phyloP scores from a whole-genome alignment of 352 stramenopile genomes.

The Phytophthora constricta region DNA sequence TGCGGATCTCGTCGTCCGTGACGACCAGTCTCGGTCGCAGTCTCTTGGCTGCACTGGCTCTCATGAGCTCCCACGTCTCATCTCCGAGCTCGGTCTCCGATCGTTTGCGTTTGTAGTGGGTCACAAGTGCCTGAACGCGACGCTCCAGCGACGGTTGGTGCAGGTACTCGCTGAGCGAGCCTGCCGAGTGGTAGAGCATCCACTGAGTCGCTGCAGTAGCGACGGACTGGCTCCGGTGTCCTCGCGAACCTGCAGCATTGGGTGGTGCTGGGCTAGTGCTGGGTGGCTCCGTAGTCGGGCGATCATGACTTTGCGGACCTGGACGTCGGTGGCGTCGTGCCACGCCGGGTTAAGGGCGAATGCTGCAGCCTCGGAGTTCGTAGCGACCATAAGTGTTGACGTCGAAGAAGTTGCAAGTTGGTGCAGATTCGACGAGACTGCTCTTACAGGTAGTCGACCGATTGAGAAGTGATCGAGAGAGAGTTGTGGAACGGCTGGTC shows the following conservation, averaged over 20 bases:
- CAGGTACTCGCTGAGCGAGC: constrained; percentile 71
- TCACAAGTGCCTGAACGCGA: constrained; percentile 77
- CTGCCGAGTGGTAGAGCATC: constrained; percentile 75
- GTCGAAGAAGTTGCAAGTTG: background rate
- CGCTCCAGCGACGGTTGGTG: constrained; percentile 69
- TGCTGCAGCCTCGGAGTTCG: constrained; percentile 8
- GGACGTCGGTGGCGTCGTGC: constrained; percentile 48
- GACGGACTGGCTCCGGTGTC: constrained; percentile 42
- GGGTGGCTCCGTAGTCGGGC: constrained; percentile 44
- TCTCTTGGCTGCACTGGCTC: constrained; percentile 22
- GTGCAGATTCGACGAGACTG: constrained; percentile 3
- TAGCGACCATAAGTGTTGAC: constrained; percentile 16
- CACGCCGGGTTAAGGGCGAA: constrained; percentile 25
- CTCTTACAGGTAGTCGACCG: constrained; percentile 6
- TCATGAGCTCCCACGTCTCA: constrained; percentile 14
- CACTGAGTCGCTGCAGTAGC: constrained; percentile 76
- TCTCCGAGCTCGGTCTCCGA: constrained; percentile 22
- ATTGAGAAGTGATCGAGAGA: constrained; percentile 31
- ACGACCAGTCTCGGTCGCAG: constrained; percentile 21
- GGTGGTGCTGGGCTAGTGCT: constrained; percentile 36
- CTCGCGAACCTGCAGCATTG: constrained; percentile 29
- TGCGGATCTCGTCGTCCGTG: constrained; percentile 20
- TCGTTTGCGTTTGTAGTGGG: constrained; percentile 57
- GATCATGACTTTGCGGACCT: constrained; percentile 62
- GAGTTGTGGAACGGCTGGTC: background rate